Evolutionary conservation across 116 monocot species (phyloP), one percentile per base, ranked within the genome.

Genomic region (Iris pallida): DNA sequence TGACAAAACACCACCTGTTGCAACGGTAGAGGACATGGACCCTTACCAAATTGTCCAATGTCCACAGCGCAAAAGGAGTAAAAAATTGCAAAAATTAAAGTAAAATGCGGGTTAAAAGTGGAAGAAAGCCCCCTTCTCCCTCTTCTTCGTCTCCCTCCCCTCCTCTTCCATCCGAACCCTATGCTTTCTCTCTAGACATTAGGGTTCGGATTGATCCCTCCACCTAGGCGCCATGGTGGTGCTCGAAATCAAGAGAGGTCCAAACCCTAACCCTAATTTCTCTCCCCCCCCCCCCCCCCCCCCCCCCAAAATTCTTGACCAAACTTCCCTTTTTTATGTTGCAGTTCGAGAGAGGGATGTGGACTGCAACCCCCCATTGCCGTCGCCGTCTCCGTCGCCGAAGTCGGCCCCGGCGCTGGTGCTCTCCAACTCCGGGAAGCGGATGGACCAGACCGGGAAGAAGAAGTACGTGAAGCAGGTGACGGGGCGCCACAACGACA

Each of bases 401-500:
- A 61, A 47, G 10, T 55, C 53, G 7, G 42, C 74, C 3, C 80
- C 78, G 16, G 75, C 75, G 5, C 71, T 78, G 20, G 81, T 80
- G 20, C 64, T 76, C 0, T 84, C 79, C 20, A 73, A 63, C 49
- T 81, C 86, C 4, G 81, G 71, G 17, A 81, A 78, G 74, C 41
- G 73, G 49, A 82, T 85, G 57, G 76, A 85, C 18, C 82, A 77
- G 44, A 67, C 67, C 4, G 54, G 53, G 14, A 42, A 65, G 54
- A 53, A 58, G 16, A 73, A 76, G 68, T 74, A 69, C 75, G 87
- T 86, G 81, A 92, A 85, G 71, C 92, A 92, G 83, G 92, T 92
- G 19, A 88, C 92, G 0, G 92, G 88, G 41, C 80, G 87, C 63
- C 80, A 85, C 85, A 91, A 87, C 75, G 84, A 91, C 73, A 91